Evolutionary conservation across 306 rosid genomes (phyloP).

Genomic region (Lathyrus oleraceus): DNA sequence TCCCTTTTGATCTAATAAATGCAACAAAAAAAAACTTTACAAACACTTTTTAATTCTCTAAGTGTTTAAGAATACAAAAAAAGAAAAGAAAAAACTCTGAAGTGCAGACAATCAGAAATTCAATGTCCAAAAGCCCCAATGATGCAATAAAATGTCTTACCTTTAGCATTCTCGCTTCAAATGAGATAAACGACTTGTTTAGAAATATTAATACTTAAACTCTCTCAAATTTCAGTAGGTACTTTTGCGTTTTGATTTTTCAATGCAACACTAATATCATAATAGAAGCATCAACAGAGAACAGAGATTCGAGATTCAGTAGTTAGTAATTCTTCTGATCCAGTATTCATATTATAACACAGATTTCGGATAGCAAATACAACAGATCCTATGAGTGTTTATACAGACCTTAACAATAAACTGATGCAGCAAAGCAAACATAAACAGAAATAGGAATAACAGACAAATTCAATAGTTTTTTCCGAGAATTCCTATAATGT

Average conservation of each 20-base stretch:
- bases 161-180: no score
- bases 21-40: no score
- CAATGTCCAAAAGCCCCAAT: no score
- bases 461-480: background rate
- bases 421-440: background rate
- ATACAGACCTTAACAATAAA: slow-evolving; percentile 6
- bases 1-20: no score
- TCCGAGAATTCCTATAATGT: slow-evolving; percentile 3
- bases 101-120: no score
- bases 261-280: background rate
- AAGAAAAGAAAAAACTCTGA: no score
- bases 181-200: no score
- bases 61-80: no score
- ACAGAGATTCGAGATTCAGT: background rate
- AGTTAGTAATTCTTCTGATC: background rate
- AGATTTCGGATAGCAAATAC: background rate
- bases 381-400: background rate
- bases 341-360: background rate
- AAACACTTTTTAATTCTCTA: no score
- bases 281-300: background rate
- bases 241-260: background rate
- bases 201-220: background rate
- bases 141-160: no score
- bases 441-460: slow-evolving; percentile 20
- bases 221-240: background rate